Conservation (phyloP, 176 grass and related monocot species). For the sorghum (Sorghum bicolor) region DNA sequence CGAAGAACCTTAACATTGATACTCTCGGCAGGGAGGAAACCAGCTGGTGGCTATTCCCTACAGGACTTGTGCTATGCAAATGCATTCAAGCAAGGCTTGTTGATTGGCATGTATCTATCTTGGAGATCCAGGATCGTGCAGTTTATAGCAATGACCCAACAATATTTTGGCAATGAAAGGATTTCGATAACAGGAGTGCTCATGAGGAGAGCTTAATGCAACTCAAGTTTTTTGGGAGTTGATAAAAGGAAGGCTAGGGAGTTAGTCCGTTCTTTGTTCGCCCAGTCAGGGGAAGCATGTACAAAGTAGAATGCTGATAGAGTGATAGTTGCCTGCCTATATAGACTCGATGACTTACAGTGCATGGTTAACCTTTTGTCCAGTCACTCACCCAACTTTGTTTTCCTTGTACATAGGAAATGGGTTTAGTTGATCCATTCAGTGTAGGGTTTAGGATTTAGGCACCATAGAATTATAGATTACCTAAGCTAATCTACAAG, state of each 20-base stretch:
- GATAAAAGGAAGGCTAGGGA: constrained; percentile 36
- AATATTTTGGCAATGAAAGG: constrained; percentile 81
- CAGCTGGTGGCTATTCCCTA: constrained; percentile 87
- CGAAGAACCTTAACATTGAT: background rate
- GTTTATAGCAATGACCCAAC: constrained; percentile 79
- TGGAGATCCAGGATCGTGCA: constrained; percentile 92
- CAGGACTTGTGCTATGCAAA: constrained; percentile 75
- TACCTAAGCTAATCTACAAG: constrained; percentile 26
- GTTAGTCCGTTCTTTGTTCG: constrained; percentile 10
- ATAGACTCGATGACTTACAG: background rate
- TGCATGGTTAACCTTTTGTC: constrained; percentile 33
- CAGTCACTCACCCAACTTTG: constrained; percentile 28
- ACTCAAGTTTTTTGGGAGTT: constrained; percentile 56
- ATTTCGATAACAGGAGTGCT: background rate
- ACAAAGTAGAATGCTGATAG: constrained; percentile 34
- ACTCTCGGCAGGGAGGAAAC: constrained; percentile 78
- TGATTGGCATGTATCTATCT: constrained; percentile 92
- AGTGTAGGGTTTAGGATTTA: constrained; percentile 44
- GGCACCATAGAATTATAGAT: constrained; percentile 24
- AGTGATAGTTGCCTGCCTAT: constrained; percentile 33
- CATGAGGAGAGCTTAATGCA: constrained; percentile 11
- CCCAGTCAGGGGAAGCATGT: constrained; percentile 40
- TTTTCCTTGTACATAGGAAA: constrained; percentile 56
- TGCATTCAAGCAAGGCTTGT: constrained; percentile 91
- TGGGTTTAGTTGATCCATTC: constrained; percentile 41